Conservation (phyloP, 345 rosid genomes). For the Brassica carinata region DNA sequence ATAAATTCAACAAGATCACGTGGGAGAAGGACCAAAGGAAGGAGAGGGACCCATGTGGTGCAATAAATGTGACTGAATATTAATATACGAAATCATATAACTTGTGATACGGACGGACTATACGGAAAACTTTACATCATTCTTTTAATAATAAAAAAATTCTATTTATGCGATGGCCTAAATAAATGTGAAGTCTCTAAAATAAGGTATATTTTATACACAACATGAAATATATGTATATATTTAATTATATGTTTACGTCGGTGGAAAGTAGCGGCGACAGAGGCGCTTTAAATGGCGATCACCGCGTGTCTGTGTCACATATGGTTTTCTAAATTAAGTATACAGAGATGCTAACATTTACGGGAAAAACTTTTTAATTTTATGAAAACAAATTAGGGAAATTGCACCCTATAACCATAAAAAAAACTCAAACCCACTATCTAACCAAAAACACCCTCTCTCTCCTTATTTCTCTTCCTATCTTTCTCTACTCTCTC, state of each 20-base stretch:
- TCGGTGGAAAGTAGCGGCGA: constrained; percentile 42
- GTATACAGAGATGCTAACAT: constrained; percentile 1
- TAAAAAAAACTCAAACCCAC: no score
- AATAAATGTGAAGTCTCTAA: constrained; percentile 12
- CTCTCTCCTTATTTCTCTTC: no score
- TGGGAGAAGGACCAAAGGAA: constrained; percentile 10
- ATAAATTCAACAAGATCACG: constrained; percentile 18
- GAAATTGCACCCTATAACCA: no score
- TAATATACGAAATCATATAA: constrained; percentile 19
- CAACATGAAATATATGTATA: constrained; percentile 13
- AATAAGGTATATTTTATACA: neutral
- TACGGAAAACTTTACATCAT: constrained; percentile 27
- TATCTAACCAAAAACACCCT: no score
- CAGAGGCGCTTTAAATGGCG: constrained; percentile 39
- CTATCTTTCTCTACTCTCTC: no score
- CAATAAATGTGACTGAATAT: constrained; percentile 13
- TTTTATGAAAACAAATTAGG: neutral
- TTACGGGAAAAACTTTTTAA: neutral
- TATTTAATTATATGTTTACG: constrained; percentile 26
- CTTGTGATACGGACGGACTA: constrained; percentile 43
- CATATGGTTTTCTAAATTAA: constrained; percentile 12
- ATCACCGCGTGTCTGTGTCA: constrained; percentile 39
- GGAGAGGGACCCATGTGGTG: constrained; percentile 31
- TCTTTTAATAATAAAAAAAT: neutral
- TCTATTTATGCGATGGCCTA: neutral